Evolutionary conservation across 305 asterid species (phyloP).

Genomic region (Solanum hybrid): DNA sequence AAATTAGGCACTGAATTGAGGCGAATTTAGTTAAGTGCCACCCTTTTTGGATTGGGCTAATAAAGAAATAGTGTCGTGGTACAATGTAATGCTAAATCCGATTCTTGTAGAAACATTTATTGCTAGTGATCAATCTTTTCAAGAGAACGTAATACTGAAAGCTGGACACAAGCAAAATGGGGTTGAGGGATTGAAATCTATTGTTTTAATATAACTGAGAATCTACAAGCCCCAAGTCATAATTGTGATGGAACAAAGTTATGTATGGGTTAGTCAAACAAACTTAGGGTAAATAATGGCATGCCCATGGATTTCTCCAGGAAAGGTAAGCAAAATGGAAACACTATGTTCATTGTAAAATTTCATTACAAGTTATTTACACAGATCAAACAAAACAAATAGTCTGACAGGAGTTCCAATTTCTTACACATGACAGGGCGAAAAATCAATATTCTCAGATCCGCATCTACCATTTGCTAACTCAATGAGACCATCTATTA

Average conservation of each 20-base stretch:
- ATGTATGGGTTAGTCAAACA: background rate
- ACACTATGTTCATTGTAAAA: background rate
- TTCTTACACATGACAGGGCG: conserved; percentile 33
- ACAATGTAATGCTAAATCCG: background rate
- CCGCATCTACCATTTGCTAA: conserved; percentile 52
- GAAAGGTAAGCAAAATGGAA: background rate
- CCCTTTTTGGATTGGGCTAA: background rate
- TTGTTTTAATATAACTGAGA: background rate
- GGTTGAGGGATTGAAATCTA: background rate
- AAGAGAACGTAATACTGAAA: background rate
- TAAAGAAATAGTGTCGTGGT: background rate
- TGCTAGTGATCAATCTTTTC: background rate
- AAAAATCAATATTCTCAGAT: conserved; percentile 52
- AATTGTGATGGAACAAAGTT: background rate
- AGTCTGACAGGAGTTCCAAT: background rate
- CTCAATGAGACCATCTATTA: conserved; percentile 45
- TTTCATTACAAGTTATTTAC: background rate
- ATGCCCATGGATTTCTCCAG: background rate
- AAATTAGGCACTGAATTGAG: background rate
- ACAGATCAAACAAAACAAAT: background rate
- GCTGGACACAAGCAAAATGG: background rate
- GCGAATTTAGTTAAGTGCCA: background rate
- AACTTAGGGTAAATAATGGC: background rate
- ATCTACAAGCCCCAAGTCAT: background rate
- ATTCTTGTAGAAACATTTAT: background rate